Percentiles rank a stretch among this genome's conserved stretches.
These are phyloP conservation scores for Arthrobotrys sinensis DNA, from an alignment of 2,329 filamentous ascomycete genomes.

Conservation along the genomic window DNA sequence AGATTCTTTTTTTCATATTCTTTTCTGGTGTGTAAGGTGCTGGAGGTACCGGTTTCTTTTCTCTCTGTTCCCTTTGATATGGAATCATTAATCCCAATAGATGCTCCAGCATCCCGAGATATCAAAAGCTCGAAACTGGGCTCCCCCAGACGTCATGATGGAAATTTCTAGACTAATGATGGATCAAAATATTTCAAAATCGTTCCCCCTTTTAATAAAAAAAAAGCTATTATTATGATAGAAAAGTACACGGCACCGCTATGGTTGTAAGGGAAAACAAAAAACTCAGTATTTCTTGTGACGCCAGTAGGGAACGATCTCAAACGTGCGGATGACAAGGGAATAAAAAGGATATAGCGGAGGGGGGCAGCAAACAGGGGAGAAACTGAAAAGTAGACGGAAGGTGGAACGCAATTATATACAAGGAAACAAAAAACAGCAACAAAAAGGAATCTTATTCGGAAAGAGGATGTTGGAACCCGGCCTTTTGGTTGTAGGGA, in stretches of 20 bases:
- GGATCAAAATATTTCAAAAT: not conserved
- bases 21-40: conserved; percentile 26
- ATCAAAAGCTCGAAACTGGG: not conserved
- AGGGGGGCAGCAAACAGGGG: not conserved
- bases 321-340: conserved; percentile 9
- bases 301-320: conserved; percentile 25
- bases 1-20: conserved; percentile 4
- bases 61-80: not conserved
- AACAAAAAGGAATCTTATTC: conserved; percentile 17
- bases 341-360: conserved; percentile 10
- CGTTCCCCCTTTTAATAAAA: not conserved
- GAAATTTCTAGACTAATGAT: too few species aligned
- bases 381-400: not conserved
- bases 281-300: conserved; percentile 27
- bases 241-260: conserved; percentile 52
- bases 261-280: conserved; percentile 43
- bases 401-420: conserved; percentile 42
- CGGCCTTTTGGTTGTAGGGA: not conserved
- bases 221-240: conserved; percentile 17
- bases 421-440: conserved; percentile 36
- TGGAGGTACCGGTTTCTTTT: conserved; percentile 13
- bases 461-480: conserved; percentile 7
- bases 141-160: too few species aligned
- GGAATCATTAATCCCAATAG: not conserved
- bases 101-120: not conserved